phyloP scores from a whole-genome alignment of 805 yeast genomes.

The Kazachstania africana region DNA sequence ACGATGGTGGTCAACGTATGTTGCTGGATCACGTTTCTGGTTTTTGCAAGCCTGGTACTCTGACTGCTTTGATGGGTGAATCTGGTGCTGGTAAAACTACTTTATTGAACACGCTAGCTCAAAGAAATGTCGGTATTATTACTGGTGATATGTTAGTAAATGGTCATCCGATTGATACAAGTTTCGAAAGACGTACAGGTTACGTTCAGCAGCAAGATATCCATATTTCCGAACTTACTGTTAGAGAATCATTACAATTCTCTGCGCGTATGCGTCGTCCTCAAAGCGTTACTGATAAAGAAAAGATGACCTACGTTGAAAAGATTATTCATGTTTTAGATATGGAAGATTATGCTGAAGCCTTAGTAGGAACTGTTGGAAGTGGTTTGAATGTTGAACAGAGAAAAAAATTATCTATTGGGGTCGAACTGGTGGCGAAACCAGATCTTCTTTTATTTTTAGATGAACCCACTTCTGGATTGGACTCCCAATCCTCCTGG shows the following conservation, averaged over 20 bases:
- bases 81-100: constrained; percentile 75
- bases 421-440: constrained; percentile 37
- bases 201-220: constrained; percentile 67
- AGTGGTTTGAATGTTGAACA: constrained; percentile 34
- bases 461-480: constrained; percentile 43
- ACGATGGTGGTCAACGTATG: constrained; percentile 42
- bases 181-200: constrained; percentile 48
- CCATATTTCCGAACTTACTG: constrained; percentile 43
- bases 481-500: constrained; percentile 43
- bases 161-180: constrained; percentile 39
- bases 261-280: constrained; percentile 58
- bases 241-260: constrained; percentile 56
- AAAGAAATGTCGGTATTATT: constrained; percentile 54
- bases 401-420: constrained; percentile 33
- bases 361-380: constrained; percentile 36
- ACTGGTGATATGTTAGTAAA: constrained; percentile 51
- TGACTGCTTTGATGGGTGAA: constrained; percentile 64
- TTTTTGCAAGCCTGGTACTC: constrained; percentile 65
- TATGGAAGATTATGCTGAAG: constrained; percentile 43
- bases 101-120: constrained; percentile 50
- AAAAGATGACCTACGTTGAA: constrained; percentile 53
- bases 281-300: constrained; percentile 32
- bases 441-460: constrained; percentile 35
- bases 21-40: constrained; percentile 55
- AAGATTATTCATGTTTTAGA: constrained; percentile 43